Evolutionary conservation across 768 basidiomycete species (phyloP), one percentile per base, ranked within the genome.

Genomic region (Mrakia blollopis): DNA sequence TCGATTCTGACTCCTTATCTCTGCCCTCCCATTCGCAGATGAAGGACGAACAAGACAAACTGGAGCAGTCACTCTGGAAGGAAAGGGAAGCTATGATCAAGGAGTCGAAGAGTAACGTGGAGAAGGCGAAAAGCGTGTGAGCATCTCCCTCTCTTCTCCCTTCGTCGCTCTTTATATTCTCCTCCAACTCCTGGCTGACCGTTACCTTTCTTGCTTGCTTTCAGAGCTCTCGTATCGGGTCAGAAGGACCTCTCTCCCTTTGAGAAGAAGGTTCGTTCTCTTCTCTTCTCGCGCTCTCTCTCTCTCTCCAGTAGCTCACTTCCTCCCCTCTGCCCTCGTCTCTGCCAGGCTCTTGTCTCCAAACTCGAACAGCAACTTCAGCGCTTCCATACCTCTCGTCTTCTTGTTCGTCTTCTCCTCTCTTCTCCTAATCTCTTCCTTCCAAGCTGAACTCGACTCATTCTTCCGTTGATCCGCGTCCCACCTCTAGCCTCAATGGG

Each of bases 41-140:
- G 37, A 68, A 68, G 37, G 23, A 37, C 23, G 65, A 68, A 39
- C 65, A 68, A 44, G 65, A 68, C 14, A 23, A 44, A 25, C 37
- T 68, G 4, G 65, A 68, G 23, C 2, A 44, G 65, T 21, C 37
- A 2, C 39, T 68, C 4, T 68, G 65, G 65, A 44, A 44, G 65
- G 65, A 68, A 23, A 37, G 65, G 6, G 65, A 68, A 39, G 37
- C 65, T 1, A 25, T 68, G 21, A 44, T 68, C 37, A 21, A 68
- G 65, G 65, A 37, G 13, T 35, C 35, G 65, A 37, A 39, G 65
- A n/a, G 10, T 6, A 41, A 68, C 14, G 65, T 68, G 16, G 65
- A 68, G 65, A 68, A 39, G 39, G 65, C 65, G 23, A 68, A 68
- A 23, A 68, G 39, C 35, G 65, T 68, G 65, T 68, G 35, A 68